A percentile compares a stretch with the other conserved stretches of the same genome.
Evolutionary conservation across 306 rosid genomes (phyloP).

Genomic region (Vigna radiata): DNA sequence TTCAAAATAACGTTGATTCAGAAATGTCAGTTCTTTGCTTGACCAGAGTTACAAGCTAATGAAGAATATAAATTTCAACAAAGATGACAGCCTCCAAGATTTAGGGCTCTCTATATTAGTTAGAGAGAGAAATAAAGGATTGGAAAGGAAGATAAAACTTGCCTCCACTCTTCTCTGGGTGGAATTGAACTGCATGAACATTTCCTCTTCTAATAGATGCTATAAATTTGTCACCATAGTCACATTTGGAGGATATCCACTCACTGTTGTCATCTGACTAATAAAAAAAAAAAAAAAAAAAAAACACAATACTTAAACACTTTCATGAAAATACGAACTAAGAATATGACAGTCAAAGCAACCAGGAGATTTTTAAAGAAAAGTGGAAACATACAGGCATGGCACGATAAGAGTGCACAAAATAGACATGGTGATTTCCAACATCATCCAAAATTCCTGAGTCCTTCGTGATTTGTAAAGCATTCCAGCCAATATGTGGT

Average conservation of each 20-base stretch:
- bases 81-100: neutral
- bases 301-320: conserved; percentile 29
- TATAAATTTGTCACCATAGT: conserved; percentile 88
- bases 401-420: conserved; percentile 95
- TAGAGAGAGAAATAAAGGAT: conserved; percentile 14
- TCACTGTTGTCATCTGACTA: conserved; percentile 91
- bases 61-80: conserved; percentile 7
- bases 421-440: conserved; percentile 82
- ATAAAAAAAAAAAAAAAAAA: neutral
- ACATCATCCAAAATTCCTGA: conserved; percentile 87
- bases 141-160: conserved; percentile 49
- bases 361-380: conserved; percentile 20
- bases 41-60: conserved; percentile 11
- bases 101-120: neutral
- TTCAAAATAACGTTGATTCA: neutral
- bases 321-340: conserved; percentile 17
- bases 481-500: conserved; percentile 99
- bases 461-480: conserved; percentile 66
- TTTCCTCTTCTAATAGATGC: conserved; percentile 90
- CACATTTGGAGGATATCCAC: conserved; percentile 91
- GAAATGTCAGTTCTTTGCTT: too few relatives aligned
- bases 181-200: conserved; percentile 98
- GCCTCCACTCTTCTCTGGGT: conserved; percentile 99
- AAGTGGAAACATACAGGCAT: conserved; percentile 66
- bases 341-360: conserved; percentile 24